Evolutionary conservation across 2,329 filamentous ascomycete species (phyloP).

Genomic region (Penicillium hordei): DNA sequence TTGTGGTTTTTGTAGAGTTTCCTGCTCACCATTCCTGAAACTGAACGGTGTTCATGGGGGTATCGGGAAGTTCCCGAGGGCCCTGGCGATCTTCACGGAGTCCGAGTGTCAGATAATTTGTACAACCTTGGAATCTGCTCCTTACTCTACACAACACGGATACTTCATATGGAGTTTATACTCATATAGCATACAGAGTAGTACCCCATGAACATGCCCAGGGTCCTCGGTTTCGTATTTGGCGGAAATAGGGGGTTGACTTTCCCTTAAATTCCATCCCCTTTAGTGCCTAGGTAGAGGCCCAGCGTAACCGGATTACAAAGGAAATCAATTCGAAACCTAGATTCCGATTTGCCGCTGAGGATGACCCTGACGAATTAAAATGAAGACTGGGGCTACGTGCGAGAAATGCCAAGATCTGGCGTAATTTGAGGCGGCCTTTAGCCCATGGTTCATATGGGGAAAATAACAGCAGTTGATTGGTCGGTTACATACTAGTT

Average conservation of each 20-base stretch:
- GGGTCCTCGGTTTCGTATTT: conserved; percentile 3
- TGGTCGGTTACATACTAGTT: not conserved
- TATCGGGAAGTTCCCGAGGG: not conserved
- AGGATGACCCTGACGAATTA: not conserved
- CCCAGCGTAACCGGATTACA: no score
- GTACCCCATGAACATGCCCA: not conserved
- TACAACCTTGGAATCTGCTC: not conserved
- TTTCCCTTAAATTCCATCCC: conserved; percentile 6
- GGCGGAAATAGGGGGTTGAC: not conserved
- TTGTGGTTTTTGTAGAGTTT: not conserved
- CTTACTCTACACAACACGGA: not conserved
- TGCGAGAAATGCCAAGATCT: not conserved
- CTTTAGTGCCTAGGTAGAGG: not conserved
- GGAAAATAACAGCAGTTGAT: not conserved
- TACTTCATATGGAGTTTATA: not conserved
- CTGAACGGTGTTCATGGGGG: not conserved
- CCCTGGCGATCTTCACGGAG: not conserved
- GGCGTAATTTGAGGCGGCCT: conserved; percentile 7
- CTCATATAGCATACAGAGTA: not conserved
- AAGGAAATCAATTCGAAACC: not conserved
- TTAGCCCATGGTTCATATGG: conserved; percentile 1
- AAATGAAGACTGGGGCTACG: not conserved
- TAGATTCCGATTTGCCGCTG: not conserved
- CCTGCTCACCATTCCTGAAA: not conserved
- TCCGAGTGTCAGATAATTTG: not conserved